A percentile compares a stretch with the other conserved stretches of the same genome.
These are phyloP conservation scores for Solanum tacnaense DNA, from an alignment of 257 asterid genomes.

Conservation along the genomic window DNA sequence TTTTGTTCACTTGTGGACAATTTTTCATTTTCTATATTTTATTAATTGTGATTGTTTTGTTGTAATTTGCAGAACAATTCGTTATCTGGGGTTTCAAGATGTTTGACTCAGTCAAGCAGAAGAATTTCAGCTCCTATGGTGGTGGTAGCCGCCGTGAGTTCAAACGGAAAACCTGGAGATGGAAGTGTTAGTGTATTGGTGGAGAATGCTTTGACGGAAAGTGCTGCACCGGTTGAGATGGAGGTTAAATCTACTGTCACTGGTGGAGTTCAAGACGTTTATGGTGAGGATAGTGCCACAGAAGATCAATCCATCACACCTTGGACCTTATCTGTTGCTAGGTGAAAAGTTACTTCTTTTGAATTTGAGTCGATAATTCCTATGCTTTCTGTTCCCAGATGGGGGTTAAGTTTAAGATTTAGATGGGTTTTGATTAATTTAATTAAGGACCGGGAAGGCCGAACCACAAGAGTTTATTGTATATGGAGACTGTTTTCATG, in stretches of 20 bases:
- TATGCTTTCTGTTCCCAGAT: constrained; percentile 3
- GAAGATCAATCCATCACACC: constrained; percentile 43
- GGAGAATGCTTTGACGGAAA: constrained; percentile 26
- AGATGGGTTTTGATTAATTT: not conserved
- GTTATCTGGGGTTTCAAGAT: constrained; percentile 47
- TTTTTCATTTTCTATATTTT: not conserved
- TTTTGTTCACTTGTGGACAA: not conserved
- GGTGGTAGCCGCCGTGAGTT: constrained; percentile 48
- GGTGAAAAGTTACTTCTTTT: constrained; percentile 22
- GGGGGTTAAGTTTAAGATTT: not conserved
- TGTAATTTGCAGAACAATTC: constrained; percentile 47
- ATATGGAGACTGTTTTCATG: not conserved
- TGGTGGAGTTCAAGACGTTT: constrained; percentile 37
- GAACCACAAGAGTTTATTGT: not conserved
- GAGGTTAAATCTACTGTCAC: constrained; percentile 23
- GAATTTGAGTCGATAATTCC: constrained; percentile 9
- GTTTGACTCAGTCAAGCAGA: constrained; percentile 45
- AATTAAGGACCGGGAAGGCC: not conserved
- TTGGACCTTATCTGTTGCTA: constrained; percentile 43
- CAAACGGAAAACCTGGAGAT: constrained; percentile 68
- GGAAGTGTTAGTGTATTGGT: constrained; percentile 53
- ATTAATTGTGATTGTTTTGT: not conserved
- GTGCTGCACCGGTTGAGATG: constrained; percentile 10
- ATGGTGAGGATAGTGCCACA: constrained; percentile 39
- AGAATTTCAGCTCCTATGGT: constrained; percentile 33